Percentiles rank a stretch among this genome's conserved stretches.
These are phyloP conservation scores for Croton laevigatus DNA, from an alignment of 441 rosid genomes.

Conservation along the genomic window DNA sequence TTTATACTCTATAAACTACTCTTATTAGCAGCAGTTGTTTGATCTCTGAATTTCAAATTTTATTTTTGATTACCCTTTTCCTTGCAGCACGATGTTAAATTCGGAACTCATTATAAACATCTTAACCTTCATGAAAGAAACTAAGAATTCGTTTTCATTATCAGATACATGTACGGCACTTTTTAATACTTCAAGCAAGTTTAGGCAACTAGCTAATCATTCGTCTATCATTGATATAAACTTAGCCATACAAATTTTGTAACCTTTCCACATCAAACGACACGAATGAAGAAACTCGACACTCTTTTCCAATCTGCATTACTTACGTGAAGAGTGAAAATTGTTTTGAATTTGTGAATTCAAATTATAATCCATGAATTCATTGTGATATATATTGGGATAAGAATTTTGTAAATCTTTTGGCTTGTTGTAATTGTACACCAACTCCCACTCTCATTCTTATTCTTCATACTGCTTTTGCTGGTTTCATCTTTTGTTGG, in stretches of 20 bases:
- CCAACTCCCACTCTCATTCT: not conserved
- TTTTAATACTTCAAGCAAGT: not conserved
- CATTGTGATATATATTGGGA: not conserved
- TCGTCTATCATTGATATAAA: not conserved
- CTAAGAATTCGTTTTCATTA: not conserved
- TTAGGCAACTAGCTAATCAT: not conserved
- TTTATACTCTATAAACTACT: constrained; percentile 6
- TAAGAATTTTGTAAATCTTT: not conserved
- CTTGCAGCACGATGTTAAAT: not conserved
- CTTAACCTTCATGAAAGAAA: constrained; percentile 5
- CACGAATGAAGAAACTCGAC: no score
- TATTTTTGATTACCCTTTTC: not conserved
- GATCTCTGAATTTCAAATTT: not conserved
- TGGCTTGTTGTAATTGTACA: not conserved
- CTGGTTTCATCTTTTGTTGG: not conserved
- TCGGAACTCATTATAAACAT: not conserved
- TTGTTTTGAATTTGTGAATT: no score
- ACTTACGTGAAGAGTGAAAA: no score
- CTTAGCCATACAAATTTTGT: not conserved
- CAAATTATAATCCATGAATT: not conserved
- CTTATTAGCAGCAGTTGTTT: not conserved
- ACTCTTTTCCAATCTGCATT: not conserved
- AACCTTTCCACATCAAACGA: no score
- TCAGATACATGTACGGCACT: not conserved
- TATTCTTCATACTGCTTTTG: not conserved